Conservation (phyloP, 129 eudicot species). For the Tagetes patula region DNA sequence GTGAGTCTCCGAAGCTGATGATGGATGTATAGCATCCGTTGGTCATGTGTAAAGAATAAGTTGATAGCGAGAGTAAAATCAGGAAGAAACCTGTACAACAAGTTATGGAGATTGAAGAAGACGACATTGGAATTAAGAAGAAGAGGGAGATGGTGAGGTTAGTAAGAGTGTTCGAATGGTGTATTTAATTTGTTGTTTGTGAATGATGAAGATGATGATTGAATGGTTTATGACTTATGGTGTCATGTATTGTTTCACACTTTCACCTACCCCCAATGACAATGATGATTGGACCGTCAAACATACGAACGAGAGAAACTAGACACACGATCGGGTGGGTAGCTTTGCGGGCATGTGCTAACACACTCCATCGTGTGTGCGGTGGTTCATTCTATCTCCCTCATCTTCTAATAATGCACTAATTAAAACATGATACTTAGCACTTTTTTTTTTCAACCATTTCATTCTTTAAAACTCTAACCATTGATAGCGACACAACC, state of each 20-base stretch:
- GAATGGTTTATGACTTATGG: too few species aligned
- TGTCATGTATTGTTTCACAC: too few species aligned
- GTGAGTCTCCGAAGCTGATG: conserved; percentile 32
- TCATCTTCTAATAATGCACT: too few species aligned
- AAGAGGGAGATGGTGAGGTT: background rate
- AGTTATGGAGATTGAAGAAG: background rate
- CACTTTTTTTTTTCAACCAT: too few species aligned
- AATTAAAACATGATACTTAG: too few species aligned
- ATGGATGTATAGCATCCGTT: conserved; percentile 25
- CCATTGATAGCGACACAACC: too few species aligned
- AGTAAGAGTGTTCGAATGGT: background rate
- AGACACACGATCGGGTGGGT: too few species aligned
- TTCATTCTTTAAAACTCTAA: too few species aligned
- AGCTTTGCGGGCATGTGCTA: too few species aligned
- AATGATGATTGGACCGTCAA: background rate
- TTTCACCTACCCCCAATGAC: background rate
- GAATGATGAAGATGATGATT: background rate
- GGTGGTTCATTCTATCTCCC: too few species aligned
- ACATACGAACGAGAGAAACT: too few species aligned
- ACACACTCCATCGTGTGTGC: too few species aligned
- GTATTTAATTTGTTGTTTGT: background rate
- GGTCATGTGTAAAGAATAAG: background rate
- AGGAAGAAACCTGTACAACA: background rate
- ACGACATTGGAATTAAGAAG: background rate
- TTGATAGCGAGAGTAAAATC: background rate